A percentile compares a stretch with the other conserved stretches of the same genome.
Conservation (phyloP, 2,329 filamentous ascomycete species). For the Arachnopeziza araneosa region DNA sequence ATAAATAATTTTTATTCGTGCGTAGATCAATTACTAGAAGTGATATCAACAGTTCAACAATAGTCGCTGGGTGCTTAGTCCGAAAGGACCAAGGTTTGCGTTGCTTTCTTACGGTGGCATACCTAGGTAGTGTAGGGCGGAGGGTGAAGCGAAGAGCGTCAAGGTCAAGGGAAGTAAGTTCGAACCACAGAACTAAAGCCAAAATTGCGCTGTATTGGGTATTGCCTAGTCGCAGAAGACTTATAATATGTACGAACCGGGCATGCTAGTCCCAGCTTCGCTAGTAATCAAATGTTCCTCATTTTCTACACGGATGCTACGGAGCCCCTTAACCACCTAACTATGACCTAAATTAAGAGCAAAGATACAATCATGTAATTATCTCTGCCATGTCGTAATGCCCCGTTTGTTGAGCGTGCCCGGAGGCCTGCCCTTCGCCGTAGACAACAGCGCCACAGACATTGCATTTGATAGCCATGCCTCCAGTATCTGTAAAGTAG, state of each 20-base stretch:
- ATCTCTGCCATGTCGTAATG: conserved; percentile 54
- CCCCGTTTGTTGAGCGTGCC: conserved; percentile 57
- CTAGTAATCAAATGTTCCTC: too few species aligned
- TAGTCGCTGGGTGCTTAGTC: too few species aligned
- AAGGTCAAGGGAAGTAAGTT: background rate
- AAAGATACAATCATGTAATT: background rate
- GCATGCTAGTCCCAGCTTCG: too few species aligned
- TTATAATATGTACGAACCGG: background rate
- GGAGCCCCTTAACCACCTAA: background rate
- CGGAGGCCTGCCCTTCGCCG: conserved; percentile 56
- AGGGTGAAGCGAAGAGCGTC: background rate
- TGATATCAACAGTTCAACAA: too few species aligned
- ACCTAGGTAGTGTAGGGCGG: too few species aligned
- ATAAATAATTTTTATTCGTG: too few species aligned
- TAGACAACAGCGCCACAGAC: conserved; percentile 63
- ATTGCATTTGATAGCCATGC: conserved; percentile 74
- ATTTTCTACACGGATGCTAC: too few species aligned
- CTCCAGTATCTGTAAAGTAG: conserved; percentile 85
- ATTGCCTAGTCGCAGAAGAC: background rate
- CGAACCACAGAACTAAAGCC: background rate
- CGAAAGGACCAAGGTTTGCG: too few species aligned
- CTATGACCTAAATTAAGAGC: background rate
- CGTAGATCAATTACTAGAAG: too few species aligned
- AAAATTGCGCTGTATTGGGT: background rate
- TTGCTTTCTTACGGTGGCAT: too few species aligned